Percentiles rank a stretch among this genome's conserved stretches.
These are phyloP conservation scores for Penicillium italicum DNA, from an alignment of 2,329 filamentous ascomycete species.

Conservation along the genomic window DNA sequence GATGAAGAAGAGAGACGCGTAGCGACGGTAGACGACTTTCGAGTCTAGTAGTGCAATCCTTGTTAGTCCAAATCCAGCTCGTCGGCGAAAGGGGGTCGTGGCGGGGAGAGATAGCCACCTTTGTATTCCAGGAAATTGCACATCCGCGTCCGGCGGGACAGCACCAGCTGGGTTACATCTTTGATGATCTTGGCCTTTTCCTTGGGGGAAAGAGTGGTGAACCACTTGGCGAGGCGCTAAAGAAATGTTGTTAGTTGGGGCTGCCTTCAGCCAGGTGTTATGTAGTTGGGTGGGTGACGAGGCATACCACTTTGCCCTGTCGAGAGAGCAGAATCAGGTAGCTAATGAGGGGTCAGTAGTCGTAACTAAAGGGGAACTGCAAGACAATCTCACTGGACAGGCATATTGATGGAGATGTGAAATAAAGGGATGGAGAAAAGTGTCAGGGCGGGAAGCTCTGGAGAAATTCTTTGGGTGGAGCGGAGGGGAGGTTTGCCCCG, in stretches of 20 bases:
- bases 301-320: conserved; percentile 95
- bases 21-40: conserved; percentile 97
- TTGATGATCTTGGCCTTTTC: conserved; percentile 99
- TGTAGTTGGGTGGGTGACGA: conserved; percentile 41
- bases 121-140: conserved; percentile 99
- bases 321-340: conserved; percentile 96
- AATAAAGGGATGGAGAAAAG: conserved; percentile 19
- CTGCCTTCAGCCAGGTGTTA: conserved; percentile 18
- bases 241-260: conserved; percentile 28
- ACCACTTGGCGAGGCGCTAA: conserved; percentile 98
- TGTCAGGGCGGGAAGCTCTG: conserved; percentile 24
- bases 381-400: conserved; percentile 31
- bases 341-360: conserved; percentile 50
- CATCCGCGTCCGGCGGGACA: conserved; percentile 95
- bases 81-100: conserved; percentile 3
- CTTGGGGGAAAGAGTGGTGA: conserved; percentile 93
- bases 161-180: conserved; percentile 95
- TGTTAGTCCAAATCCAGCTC: neutral
- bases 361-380: neutral
- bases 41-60: conserved; percentile 60
- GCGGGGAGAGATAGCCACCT: conserved; percentile 53
- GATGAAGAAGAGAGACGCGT: conserved; percentile 99
- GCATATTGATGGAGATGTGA: conserved; percentile 27
- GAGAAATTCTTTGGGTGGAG: conserved; percentile 28
- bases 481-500: conserved; percentile 24